These are phyloP conservation scores for Solanum verrucosum DNA, from an alignment of 257 asterid species.

Conservation along the genomic window DNA sequence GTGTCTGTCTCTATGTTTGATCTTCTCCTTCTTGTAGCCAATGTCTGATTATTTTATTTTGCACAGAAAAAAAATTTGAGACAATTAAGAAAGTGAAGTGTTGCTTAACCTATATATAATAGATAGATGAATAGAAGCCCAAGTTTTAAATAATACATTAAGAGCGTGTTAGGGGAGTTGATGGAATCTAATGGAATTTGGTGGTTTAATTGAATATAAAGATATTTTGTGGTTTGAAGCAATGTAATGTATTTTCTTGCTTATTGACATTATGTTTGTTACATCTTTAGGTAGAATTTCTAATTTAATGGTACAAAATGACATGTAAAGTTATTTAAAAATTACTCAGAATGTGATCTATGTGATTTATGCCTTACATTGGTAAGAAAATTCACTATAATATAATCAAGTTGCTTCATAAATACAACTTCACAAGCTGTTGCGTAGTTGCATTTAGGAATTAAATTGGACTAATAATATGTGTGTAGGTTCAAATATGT, in stretches of 20 bases:
- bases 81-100: not conserved
- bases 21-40: slow-evolving; percentile 63
- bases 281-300: not conserved
- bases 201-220: not conserved
- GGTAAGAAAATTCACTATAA: not conserved
- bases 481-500: not conserved
- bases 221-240: not conserved
- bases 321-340: not conserved
- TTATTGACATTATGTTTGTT: not conserved
- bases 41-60: slow-evolving; percentile 11
- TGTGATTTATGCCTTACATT: not conserved
- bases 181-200: not conserved
- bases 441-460: not conserved
- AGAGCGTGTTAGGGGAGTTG: not conserved
- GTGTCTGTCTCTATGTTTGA: slow-evolving; percentile 48
- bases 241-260: not conserved
- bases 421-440: not conserved
- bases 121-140: not conserved
- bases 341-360: not conserved
- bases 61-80: not conserved
- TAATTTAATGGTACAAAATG: not conserved
- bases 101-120: not conserved
- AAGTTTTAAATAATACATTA: not conserved
- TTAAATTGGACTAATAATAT: not conserved
- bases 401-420: not conserved